Conservation (phyloP, 2,329 filamentous ascomycete genomes). For the Hymenoscyphus infarciens region DNA sequence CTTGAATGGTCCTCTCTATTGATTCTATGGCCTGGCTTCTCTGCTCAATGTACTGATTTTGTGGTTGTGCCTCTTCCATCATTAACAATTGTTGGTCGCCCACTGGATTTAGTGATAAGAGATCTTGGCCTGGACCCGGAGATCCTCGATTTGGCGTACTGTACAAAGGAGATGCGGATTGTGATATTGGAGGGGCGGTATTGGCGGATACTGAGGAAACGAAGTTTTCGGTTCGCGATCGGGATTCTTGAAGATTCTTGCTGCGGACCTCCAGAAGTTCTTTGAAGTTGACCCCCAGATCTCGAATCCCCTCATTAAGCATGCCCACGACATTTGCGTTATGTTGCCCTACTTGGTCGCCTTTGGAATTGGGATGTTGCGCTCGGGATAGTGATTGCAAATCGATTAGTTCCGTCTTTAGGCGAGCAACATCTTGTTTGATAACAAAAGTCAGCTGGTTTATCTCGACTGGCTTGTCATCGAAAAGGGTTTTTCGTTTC, state of each 20-base stretch:
- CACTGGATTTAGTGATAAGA: constrained; percentile 79
- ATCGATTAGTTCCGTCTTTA: constrained; percentile 82
- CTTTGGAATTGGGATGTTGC: constrained; percentile 70
- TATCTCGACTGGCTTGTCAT: constrained; percentile 94
- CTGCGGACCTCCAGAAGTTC: constrained; percentile 94
- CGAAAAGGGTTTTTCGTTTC: constrained; percentile 94
- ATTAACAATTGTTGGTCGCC: constrained; percentile 84
- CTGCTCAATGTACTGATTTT: constrained; percentile 88
- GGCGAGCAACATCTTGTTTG: constrained; percentile 86
- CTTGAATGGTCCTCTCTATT: constrained; percentile 91
- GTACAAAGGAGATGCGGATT: constrained; percentile 84
- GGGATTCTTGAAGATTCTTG: constrained; percentile 94
- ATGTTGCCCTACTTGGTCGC: constrained; percentile 86
- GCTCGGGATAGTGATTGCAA: constrained; percentile 76
- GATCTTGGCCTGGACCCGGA: constrained; percentile 63
- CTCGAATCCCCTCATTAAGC: constrained; percentile 84
- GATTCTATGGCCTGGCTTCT: constrained; percentile 94
- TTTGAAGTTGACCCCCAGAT: constrained; percentile 94
- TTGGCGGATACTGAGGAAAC: constrained; percentile 84
- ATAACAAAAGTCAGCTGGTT: constrained; percentile 96
- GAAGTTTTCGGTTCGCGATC: constrained; percentile 92
- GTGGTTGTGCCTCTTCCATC: constrained; percentile 87
- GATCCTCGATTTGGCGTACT: constrained; percentile 68
- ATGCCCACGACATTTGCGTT: constrained; percentile 96
- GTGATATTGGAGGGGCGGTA: constrained; percentile 61